Evolutionary conservation across 257 asterid genomes (phyloP).

Genomic region (Solanum bukasovii): DNA sequence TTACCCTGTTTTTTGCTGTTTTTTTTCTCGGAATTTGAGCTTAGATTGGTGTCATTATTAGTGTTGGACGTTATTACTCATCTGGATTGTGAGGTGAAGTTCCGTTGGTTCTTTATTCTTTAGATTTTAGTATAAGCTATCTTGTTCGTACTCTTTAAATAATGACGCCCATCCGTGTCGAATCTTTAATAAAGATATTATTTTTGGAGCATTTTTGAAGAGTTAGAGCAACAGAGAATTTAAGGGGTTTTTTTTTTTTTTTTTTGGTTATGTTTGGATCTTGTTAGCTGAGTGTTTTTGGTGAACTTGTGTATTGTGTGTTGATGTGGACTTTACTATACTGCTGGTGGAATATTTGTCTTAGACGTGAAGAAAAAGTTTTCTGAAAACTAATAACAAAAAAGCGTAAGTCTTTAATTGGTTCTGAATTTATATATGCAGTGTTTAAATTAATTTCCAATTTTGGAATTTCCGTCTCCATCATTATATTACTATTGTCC

Average conservation of each 20-base stretch:
- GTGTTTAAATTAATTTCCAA: not conserved
- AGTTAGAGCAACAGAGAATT: not conserved
- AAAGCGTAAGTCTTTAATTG: not conserved
- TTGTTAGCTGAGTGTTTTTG: not conserved
- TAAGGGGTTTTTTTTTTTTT: not conserved
- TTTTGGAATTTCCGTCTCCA: not conserved
- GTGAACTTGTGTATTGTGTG: not conserved
- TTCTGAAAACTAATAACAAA: not conserved
- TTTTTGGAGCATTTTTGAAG: not conserved
- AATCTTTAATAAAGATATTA: too few relatives aligned
- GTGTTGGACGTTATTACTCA: conserved; percentile 22
- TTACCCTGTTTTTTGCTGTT: not conserved
- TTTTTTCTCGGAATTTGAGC: not conserved
- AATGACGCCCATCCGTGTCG: not conserved
- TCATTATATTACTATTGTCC: not conserved
- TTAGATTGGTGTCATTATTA: conserved; percentile 3
- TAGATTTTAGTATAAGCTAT: not conserved
- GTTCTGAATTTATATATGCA: not conserved
- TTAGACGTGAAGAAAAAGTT: conserved; percentile 15
- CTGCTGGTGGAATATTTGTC: conserved; percentile 13
- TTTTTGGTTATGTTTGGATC: too few relatives aligned
- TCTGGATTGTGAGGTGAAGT: conserved; percentile 4
- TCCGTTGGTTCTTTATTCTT: not conserved
- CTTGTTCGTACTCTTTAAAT: not conserved
- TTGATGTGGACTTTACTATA: conserved; percentile 15